Conservation (phyloP, 2,329 filamentous ascomycete species). For the Raffaelea deltoideospora region DNA sequence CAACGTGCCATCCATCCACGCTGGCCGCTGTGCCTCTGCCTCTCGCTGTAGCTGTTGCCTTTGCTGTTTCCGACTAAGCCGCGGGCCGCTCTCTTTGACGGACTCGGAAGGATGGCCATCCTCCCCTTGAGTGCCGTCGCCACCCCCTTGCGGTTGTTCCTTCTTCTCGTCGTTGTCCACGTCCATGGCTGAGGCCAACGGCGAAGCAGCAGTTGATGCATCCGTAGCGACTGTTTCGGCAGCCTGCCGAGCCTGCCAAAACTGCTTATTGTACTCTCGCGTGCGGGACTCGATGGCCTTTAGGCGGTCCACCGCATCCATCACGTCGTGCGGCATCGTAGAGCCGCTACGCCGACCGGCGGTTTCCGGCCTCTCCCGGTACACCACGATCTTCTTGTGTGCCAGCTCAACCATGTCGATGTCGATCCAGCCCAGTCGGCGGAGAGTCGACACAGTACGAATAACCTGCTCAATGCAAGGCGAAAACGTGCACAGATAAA, state of each 20-base stretch:
- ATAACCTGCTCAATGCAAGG: constrained; percentile 96
- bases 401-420: constrained; percentile 88
- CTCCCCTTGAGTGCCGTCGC: neutral
- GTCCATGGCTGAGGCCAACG: constrained; percentile 7
- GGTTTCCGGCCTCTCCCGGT: constrained; percentile 68
- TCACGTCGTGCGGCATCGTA: constrained; percentile 55
- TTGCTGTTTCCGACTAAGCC: constrained; percentile 23
- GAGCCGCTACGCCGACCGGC: constrained; percentile 45
- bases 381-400: constrained; percentile 65
- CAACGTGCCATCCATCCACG: constrained; percentile 60
- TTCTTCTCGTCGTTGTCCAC: constrained; percentile 10
- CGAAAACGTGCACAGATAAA: constrained; percentile 84
- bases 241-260: constrained; percentile 6
- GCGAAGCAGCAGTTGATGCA: neutral
- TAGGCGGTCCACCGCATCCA: constrained; percentile 62
- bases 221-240: neutral
- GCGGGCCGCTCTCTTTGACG: constrained; percentile 1
- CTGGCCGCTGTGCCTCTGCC: neutral
- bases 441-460: constrained; percentile 65
- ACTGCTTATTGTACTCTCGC: constrained; percentile 35
- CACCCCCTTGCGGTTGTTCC: constrained; percentile 4
- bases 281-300: constrained; percentile 57
- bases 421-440: constrained; percentile 72
- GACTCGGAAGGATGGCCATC: too few species aligned
- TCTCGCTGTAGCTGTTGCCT: neutral